Conservation (phyloP, 148 eudicot species). For the Cornus controversa region DNA sequence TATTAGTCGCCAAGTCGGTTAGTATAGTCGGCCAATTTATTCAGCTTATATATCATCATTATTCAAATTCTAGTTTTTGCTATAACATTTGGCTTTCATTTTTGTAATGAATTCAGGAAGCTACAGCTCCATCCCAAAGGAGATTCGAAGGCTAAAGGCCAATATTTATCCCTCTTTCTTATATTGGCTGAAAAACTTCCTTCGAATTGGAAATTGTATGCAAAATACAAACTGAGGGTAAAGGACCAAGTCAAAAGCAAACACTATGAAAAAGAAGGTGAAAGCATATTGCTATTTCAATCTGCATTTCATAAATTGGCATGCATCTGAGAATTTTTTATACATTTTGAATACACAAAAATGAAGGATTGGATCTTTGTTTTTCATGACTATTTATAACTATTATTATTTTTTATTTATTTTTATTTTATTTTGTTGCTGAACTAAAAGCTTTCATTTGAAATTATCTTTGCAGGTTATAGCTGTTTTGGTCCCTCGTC, state of each 20-base stretch:
- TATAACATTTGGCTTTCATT: not conserved
- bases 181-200: not conserved
- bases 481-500: not conserved
- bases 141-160: not conserved
- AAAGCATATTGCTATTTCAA: not conserved
- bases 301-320: not conserved
- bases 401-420: too few species aligned
- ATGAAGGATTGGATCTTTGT: not conserved
- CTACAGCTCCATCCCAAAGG: not conserved
- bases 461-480: not conserved
- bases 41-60: too few species aligned
- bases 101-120: not conserved
- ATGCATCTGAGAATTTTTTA: not conserved
- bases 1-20: too few species aligned
- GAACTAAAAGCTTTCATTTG: not conserved
- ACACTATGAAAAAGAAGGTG: not conserved
- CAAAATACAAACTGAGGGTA: not conserved
- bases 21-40: too few species aligned
- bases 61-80: too few species aligned
- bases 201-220: not conserved
- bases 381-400: not conserved
- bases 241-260: not conserved
- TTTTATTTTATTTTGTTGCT: too few species aligned
- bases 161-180: not conserved
- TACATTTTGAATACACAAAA: not conserved